Percentiles rank a stretch among this genome's conserved stretches.
Evolutionary conservation across 106 monocot species (phyloP).

Genomic region (Amphibolis antarctica): DNA sequence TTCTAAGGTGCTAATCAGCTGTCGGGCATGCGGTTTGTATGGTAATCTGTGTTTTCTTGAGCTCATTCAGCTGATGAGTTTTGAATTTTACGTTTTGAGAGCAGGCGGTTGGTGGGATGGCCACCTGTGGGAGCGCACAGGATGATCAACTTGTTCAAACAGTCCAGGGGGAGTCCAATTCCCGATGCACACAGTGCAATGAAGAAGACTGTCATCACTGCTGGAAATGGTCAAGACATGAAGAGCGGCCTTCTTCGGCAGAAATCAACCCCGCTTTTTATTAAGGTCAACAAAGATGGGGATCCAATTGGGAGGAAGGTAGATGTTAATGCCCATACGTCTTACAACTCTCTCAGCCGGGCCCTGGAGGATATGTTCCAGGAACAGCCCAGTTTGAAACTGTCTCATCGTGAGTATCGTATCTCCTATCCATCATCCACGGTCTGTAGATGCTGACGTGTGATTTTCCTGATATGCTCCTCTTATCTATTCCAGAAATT

Average conservation of each 20-base stretch:
- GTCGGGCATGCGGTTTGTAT: background rate
- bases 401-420: background rate
- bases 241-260: background rate
- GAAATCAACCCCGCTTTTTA: conserved; percentile 21
- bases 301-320: conserved; percentile 84
- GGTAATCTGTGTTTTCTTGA: too few relatives aligned
- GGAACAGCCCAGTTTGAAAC: conserved; percentile 13
- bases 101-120: conserved; percentile 78
- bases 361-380: conserved; percentile 65
- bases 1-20: background rate
- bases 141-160: conserved; percentile 61
- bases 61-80: conserved; percentile 1
- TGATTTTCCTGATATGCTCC: background rate
- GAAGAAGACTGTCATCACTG: background rate
- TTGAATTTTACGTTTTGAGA: background rate
- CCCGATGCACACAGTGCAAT: background rate
- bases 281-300: conserved; percentile 92
- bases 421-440: background rate
- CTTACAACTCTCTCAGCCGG: conserved; percentile 48
- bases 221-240: background rate
- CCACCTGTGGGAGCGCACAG: conserved; percentile 67
- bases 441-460: background rate
- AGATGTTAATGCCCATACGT: conserved; percentile 42
- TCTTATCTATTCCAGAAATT: background rate
- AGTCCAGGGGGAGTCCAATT: conserved; percentile 22